Base-by-base conservation (phyloP, 345 rosid species). In the Moricandia moricandioides region DNA sequence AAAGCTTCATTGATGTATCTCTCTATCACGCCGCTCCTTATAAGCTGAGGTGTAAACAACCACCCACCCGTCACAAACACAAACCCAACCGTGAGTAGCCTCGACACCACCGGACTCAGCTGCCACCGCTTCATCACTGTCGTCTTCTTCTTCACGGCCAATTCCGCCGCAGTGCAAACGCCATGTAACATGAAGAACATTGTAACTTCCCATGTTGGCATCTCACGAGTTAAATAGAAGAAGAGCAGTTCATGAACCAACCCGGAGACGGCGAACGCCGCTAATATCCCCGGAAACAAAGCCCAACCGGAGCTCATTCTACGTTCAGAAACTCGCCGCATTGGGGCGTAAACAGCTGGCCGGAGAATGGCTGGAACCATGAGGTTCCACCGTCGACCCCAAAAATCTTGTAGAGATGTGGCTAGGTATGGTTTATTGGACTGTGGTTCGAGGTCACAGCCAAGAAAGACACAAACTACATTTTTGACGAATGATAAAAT, bases 361-460 rank as follows among this genome's bases (percentile, higher is more conserved):
- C 86, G 80, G 51, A 85, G 83, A 16, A 83, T 76, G 5, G 67
- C 76, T 0, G 86, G 66, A 5, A 82, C 83, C 79, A 79, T 81
- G 51, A 86, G 85, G 29, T 85, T 88, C 88, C 90, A 86, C 6
- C 90, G 76, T 14, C 64, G 40, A 4, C 90, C 84, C 92, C 88
- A 85, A 35, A 86, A 86, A 45, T 85, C 87, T 67, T 88, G 87
- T 0, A 88, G 67, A 4, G 89, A 88, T 4, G 86, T 85, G 43
- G 87, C 68, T 47, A 79, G 45, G 43, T 81, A 86, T 3, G 88
- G 90, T 8, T 86, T 78, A 8, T 80, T 43, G 56, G 69, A 86
- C 0, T 73, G 88, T 1, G 81, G 51, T n/a, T 82, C 82, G 0
- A 83, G 70, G 24, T 84, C 82, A 17, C 73, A 17, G 0, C 71